Evolutionary conservation across 805 yeast genomes (phyloP).

Genomic region (Starmerella lactis-condensi): DNA sequence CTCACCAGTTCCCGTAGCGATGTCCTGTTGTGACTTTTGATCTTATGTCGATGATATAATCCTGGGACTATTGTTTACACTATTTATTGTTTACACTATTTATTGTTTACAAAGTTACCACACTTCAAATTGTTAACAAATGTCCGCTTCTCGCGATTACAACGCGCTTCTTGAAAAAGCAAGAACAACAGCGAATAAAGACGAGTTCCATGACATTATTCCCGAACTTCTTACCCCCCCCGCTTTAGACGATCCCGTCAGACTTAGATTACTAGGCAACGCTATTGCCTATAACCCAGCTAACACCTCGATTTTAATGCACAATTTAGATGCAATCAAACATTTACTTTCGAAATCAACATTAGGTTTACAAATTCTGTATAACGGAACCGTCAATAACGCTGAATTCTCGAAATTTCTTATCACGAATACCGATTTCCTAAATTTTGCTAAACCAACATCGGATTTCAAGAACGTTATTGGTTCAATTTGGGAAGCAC

Average conservation of each 20-base stretch:
- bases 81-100: not conserved
- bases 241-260: slow-evolving; percentile 5
- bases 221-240: slow-evolving; percentile 2
- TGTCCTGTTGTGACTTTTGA: too few relatives aligned
- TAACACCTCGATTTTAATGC: slow-evolving; percentile 6
- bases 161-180: slow-evolving; percentile 5
- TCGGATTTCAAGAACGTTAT: slow-evolving; percentile 2
- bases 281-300: slow-evolving; percentile 6
- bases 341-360: slow-evolving; percentile 2
- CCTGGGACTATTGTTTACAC: not conserved
- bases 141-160: slow-evolving; percentile 3
- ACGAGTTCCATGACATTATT: slow-evolving; percentile 4
- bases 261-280: slow-evolving; percentile 12
- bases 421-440: not conserved
- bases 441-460: slow-evolving; percentile 2
- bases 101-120: not conserved
- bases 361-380: slow-evolving; percentile 9
- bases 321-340: slow-evolving; percentile 1
- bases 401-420: slow-evolving; percentile 5
- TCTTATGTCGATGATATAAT: too few relatives aligned
- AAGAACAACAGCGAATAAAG: slow-evolving; percentile 4
- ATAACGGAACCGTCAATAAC: slow-evolving; percentile 9
- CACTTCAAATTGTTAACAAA: slow-evolving; percentile 1
- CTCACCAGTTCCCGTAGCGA: too few relatives aligned
- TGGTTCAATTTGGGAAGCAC: slow-evolving; percentile 8